Evolutionary conservation across 768 basidiomycete genomes (phyloP).

Genomic region (Rhizopogon rudus): DNA sequence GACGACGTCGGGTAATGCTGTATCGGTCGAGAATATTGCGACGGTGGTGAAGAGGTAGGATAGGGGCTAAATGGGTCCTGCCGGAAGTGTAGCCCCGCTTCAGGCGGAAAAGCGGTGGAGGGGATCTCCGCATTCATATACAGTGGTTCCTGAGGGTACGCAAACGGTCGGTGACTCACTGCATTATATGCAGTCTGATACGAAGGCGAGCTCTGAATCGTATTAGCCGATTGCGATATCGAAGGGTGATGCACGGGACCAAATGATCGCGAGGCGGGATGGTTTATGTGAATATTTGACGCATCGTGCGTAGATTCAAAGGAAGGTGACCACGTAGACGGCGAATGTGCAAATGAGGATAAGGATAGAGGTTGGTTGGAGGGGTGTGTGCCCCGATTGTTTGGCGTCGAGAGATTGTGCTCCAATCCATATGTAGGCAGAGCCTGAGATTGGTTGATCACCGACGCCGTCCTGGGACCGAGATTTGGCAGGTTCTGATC

Average conservation of each 20-base stretch:
- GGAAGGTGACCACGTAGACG: conserved; percentile 18
- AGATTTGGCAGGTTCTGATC: conserved; percentile 34
- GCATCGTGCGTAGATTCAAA: conserved; percentile 20
- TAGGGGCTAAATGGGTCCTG: conserved; percentile 1
- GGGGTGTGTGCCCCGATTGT: conserved; percentile 10
- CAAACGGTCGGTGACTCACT: background rate
- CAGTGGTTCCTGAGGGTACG: background rate
- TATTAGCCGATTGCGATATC: conserved; percentile 8
- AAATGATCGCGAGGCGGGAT: background rate
- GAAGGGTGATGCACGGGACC: conserved; percentile 12
- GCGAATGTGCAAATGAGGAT: background rate
- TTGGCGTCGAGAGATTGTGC: conserved; percentile 6
- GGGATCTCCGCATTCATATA: background rate
- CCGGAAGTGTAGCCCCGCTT: background rate
- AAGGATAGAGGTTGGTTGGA: conserved; percentile 4
- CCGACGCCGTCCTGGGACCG: background rate
- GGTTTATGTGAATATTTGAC: background rate
- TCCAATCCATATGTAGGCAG: background rate
- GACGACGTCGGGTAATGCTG: conserved; percentile 17
- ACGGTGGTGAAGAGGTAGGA: conserved; percentile 10
- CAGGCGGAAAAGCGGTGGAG: background rate
- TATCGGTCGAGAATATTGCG: conserved; percentile 9
- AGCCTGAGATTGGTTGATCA: background rate
- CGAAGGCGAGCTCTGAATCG: conserved; percentile 10
- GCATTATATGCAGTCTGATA: conserved; percentile 5